Evolutionary conservation across 2,329 filamentous ascomycete genomes (phyloP).

Genomic region (Tolypocladium ophioglossoides): DNA sequence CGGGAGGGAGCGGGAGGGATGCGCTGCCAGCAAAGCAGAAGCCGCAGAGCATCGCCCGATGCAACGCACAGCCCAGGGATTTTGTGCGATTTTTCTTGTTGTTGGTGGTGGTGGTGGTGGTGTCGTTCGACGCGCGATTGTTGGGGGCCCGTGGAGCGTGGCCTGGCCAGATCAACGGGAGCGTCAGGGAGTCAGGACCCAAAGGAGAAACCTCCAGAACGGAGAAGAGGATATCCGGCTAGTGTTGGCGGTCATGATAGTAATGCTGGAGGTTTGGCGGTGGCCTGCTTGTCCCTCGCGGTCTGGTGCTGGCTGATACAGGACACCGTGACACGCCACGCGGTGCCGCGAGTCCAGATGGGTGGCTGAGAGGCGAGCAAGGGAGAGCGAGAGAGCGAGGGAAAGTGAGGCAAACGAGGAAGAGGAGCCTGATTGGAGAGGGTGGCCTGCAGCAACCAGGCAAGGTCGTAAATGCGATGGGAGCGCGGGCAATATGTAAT

Average conservation of each 20-base stretch:
- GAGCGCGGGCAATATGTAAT: not conserved
- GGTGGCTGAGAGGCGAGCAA: not conserved
- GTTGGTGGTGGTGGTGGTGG: too few relatives aligned
- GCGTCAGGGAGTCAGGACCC: constrained; percentile 28
- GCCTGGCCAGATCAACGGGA: not conserved
- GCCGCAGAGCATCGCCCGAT: not conserved
- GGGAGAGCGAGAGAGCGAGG: not conserved
- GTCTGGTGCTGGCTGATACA: not conserved
- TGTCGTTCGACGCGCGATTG: not conserved
- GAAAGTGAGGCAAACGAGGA: not conserved
- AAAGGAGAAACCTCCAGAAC: constrained; percentile 28
- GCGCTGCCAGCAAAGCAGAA: not conserved
- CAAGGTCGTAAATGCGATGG: too few relatives aligned
- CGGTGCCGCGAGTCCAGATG: not conserved
- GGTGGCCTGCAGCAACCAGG: not conserved
- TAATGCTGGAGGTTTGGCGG: not conserved
- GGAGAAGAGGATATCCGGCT: constrained; percentile 26
- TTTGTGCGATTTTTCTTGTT: not conserved
- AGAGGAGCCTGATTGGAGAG: not conserved
- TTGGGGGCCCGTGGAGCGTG: not conserved
- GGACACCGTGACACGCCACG: not conserved
- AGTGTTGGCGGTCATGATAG: constrained; percentile 26
- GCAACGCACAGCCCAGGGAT: not conserved
- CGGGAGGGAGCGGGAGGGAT: not conserved
- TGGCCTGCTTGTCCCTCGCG: not conserved